These are phyloP conservation scores for Rhodomyrtus psidioides DNA, from an alignment of 441 rosid genomes.

Conservation along the genomic window DNA sequence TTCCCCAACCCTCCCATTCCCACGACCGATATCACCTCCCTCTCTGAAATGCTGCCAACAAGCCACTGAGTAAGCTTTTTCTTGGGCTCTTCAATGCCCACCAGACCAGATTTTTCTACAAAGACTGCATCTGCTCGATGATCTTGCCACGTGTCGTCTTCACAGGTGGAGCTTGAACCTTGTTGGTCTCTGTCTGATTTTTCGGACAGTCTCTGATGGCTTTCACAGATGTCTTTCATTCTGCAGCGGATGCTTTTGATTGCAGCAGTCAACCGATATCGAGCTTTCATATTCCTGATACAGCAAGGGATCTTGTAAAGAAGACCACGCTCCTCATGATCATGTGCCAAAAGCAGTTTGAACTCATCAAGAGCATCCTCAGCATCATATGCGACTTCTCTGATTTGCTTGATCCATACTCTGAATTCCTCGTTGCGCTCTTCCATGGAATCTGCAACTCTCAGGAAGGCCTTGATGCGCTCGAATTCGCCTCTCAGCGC, in stretches of 20 bases:
- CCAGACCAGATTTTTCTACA: background rate
- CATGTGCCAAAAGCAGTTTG: background rate
- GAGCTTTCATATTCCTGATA: background rate
- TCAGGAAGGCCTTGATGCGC: slow-evolving; percentile 3
- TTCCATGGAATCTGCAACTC: background rate
- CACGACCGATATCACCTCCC: background rate
- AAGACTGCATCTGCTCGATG: slow-evolving; percentile 1
- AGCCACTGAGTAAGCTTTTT: background rate
- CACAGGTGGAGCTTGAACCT: background rate
- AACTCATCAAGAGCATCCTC: slow-evolving; percentile 8
- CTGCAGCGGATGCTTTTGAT: background rate
- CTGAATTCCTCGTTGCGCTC: slow-evolving; percentile 1
- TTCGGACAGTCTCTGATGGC: background rate
- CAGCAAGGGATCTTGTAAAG: background rate
- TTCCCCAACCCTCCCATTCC: slow-evolving; percentile 10
- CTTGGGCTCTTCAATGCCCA: slow-evolving; percentile 5
- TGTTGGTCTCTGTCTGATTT: background rate
- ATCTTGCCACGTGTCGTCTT: background rate
- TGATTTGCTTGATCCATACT: slow-evolving; percentile 7
- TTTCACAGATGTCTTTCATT: background rate
- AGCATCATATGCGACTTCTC: slow-evolving; percentile 3
- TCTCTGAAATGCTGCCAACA: background rate
- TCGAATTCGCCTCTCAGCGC: background rate
- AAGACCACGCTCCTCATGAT: background rate
- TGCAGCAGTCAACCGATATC: background rate